Conservation (phyloP, 2,329 filamentous ascomycete species). For the Aspergillus intermedius region DNA sequence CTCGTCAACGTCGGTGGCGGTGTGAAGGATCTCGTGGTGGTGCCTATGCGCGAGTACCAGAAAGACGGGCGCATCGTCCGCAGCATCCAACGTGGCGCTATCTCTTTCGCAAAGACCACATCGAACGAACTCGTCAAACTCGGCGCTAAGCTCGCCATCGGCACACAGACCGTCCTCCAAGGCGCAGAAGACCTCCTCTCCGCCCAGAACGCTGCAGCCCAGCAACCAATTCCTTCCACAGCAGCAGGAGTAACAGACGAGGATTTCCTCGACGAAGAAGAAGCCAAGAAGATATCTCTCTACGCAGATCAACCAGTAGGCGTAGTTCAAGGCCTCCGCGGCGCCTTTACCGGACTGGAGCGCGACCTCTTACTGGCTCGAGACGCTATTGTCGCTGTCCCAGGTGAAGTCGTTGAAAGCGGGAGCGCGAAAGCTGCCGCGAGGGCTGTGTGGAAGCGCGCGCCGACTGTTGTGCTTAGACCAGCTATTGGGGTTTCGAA, state of each 20-base stretch:
- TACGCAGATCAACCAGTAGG: slow-evolving; percentile 93
- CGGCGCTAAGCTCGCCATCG: slow-evolving; percentile 88
- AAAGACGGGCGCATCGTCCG: slow-evolving; percentile 91
- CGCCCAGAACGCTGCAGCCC: slow-evolving; percentile 14
- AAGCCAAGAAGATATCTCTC: slow-evolving; percentile 72
- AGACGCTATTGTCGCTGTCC: slow-evolving; percentile 91
- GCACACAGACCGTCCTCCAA: slow-evolving; percentile 87
- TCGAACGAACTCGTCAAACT: slow-evolving; percentile 91
- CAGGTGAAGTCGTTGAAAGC: slow-evolving; percentile 83
- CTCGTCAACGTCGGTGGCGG: slow-evolving; percentile 87
- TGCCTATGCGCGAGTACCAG: slow-evolving; percentile 85
- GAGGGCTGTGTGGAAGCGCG: slow-evolving; percentile 67
- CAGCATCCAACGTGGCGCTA: slow-evolving; percentile 83
- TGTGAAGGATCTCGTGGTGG: slow-evolving; percentile 75
- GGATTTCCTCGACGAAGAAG: slow-evolving; percentile 59
- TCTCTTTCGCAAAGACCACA: slow-evolving; percentile 86
- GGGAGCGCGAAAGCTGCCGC: slow-evolving; percentile 74
- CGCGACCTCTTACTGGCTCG: slow-evolving; percentile 79
- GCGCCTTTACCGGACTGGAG: slow-evolving; percentile 74
- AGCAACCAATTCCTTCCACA: neutral
- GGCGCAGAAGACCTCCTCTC: slow-evolving; percentile 74
- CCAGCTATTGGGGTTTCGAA: slow-evolving; percentile 87
- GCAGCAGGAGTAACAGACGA: slow-evolving; percentile 42
- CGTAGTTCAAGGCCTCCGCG: slow-evolving; percentile 76
- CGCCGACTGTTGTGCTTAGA: slow-evolving; percentile 86